Evolutionary conservation across 805 yeast species (phyloP), one percentile per base, ranked within the genome.

Genomic region (Candida manassasensis): DNA sequence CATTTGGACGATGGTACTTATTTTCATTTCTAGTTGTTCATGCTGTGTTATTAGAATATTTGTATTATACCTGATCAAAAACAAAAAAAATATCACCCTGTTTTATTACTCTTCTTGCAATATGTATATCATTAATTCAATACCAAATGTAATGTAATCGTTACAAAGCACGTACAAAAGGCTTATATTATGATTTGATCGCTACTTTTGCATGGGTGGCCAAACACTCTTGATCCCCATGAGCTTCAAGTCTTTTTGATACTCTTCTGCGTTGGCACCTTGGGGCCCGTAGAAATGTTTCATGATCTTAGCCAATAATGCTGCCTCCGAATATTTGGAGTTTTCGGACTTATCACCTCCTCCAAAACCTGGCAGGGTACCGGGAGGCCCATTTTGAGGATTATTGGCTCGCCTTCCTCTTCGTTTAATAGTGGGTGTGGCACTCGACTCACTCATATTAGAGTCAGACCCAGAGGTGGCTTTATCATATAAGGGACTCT

Each of bases 271-370:
- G 21, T 40, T 55, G 3, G 57, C 64, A 6, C 60, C 44, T 19
- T 56, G 61, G 4, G 71, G 71, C 2, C 71, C 71, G 11, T 42
- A 46, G 35, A 63, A 67, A 35, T 63, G 68, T 44, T 67, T 67
- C 64, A 61, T 59, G 35, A 67, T 66, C 44, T 61, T 63, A 5
- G 71, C 69, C 33, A 66, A 50, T 19, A 67, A 47, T 11, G 53
- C 55, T 0, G 69, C 55, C 38, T 67, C 73, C 3, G 64, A 52
- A 41, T 50, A 50, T 39, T 52, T 40, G 16, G 38, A 40, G n/a
- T 39, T 48, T 11, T 47, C 50, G 30, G 37, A 42, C 26, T 37
- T 45, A 8, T 35, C 40, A 11, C 26, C 39, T 15, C 27, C 10
- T 7, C 9, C 3, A 13, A 25, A 12, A 4, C 32, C 35, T n/a